These are phyloP conservation scores for Ophiostoma sp. DNA, from an alignment of 2,329 filamentous ascomycete genomes.

Conservation along the genomic window DNA sequence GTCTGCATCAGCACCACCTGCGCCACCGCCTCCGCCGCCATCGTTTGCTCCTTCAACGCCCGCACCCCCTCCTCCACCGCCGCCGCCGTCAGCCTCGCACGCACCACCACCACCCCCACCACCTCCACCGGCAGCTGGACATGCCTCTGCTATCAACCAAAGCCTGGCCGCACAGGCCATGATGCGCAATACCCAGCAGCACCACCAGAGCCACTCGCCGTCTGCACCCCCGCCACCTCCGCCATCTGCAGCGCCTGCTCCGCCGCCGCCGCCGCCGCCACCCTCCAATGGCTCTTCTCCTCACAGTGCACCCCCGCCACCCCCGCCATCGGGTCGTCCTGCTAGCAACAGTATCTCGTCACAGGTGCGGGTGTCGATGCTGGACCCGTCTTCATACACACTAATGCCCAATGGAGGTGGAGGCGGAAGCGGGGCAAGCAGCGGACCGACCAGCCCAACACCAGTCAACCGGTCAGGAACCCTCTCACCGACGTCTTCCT, in stretches of 20 bases:
- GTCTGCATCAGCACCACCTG: slow-evolving; percentile 41
- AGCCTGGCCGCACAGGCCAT: slow-evolving; percentile 40
- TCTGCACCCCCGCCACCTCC: slow-evolving; percentile 28
- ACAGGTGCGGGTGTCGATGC: slow-evolving; percentile 52
- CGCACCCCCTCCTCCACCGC: slow-evolving; percentile 34
- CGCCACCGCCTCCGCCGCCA: slow-evolving; percentile 29
- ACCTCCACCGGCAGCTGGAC: slow-evolving; percentile 33
- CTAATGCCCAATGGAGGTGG: slow-evolving; percentile 61
- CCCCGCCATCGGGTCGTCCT: slow-evolving; percentile 30
- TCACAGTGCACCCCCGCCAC: slow-evolving; percentile 31
- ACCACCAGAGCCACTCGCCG: slow-evolving; percentile 27
- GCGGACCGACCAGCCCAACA: slow-evolving; percentile 41
- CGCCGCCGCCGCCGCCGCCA: slow-evolving; percentile 26
- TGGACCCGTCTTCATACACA: slow-evolving; percentile 73
- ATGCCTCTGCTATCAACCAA: slow-evolving; percentile 32
- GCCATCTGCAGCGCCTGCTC: slow-evolving; percentile 30
- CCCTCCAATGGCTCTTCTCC: slow-evolving; percentile 27
- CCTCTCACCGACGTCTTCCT: slow-evolving; percentile 27
- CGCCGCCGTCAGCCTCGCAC: slow-evolving; percentile 32
- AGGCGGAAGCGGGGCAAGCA: slow-evolving; percentile 32
- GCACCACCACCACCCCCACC: slow-evolving; percentile 35
- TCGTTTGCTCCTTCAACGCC: slow-evolving; percentile 33
- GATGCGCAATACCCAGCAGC: slow-evolving; percentile 31
- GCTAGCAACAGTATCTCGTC: slow-evolving; percentile 40
- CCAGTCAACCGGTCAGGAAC: slow-evolving; percentile 27